Conservation (phyloP, 2,329 filamentous ascomycete genomes). For the Penicillium sp. region DNA sequence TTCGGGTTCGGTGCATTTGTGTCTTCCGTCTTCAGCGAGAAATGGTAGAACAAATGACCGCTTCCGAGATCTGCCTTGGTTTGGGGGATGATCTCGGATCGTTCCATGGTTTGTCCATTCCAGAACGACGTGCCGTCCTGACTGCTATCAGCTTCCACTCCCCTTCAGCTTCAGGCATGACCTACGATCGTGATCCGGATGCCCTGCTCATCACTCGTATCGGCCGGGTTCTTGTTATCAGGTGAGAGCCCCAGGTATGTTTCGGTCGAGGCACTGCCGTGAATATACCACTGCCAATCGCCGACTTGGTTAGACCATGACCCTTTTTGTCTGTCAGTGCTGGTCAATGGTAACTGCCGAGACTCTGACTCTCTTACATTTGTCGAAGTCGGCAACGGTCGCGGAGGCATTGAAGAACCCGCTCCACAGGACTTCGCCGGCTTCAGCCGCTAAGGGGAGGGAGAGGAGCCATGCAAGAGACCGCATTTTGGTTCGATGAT, state of each 20-base stretch:
- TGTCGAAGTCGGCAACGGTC: slow-evolving; percentile 22
- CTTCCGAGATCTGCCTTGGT: slow-evolving; percentile 62
- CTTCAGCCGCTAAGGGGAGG: slow-evolving; percentile 8
- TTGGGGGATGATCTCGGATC: slow-evolving; percentile 71
- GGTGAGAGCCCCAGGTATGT: slow-evolving; percentile 62
- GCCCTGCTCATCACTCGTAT: slow-evolving; percentile 60
- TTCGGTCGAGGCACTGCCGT: slow-evolving; percentile 51
- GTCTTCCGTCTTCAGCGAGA: slow-evolving; percentile 60
- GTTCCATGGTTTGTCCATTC: slow-evolving; percentile 70
- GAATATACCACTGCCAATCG: slow-evolving; percentile 74
- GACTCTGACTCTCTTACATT: slow-evolving; percentile 13
- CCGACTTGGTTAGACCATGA: slow-evolving; percentile 67
- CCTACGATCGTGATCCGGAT: slow-evolving; percentile 63
- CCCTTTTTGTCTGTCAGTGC: slow-evolving; percentile 38
- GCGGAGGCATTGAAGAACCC: slow-evolving; percentile 26
- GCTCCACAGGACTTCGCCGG: slow-evolving; percentile 26
- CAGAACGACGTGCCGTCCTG: slow-evolving; percentile 54
- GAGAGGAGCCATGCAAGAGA: slow-evolving; percentile 1
- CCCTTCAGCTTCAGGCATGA: slow-evolving; percentile 34
- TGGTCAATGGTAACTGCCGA: rapidly evolving
- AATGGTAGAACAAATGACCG: slow-evolving; percentile 71
- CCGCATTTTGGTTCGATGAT: not conserved
- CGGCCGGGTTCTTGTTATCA: slow-evolving; percentile 63
- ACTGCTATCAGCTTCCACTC: not conserved
- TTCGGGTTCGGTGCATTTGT: slow-evolving; percentile 60